A percentile compares a stretch with the other conserved stretches of the same genome.
These are phyloP conservation scores for Tripterygium wilfordii DNA, from an alignment of 177 flowering plant species.

Conservation along the genomic window DNA sequence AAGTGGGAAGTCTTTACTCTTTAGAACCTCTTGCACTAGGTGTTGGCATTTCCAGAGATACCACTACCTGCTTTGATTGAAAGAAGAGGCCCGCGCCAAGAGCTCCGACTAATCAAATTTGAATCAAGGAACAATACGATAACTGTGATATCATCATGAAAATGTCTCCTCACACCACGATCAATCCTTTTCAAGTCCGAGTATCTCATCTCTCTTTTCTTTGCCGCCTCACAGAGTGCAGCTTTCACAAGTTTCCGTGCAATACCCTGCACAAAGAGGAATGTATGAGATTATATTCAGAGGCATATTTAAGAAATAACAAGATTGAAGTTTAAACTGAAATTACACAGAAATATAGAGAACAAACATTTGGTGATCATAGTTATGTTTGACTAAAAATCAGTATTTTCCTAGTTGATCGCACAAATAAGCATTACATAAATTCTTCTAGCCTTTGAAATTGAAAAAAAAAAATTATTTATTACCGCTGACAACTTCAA, in stretches of 20 bases:
- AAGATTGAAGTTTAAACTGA: background rate
- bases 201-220: constrained; percentile 86
- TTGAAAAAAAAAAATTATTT: no score
- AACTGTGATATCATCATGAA: constrained; percentile 89
- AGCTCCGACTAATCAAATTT: constrained; percentile 38
- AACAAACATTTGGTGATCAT: background rate
- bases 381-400: no score
- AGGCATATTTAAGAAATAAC: background rate
- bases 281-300: background rate
- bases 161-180: constrained; percentile 86
- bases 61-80: constrained; percentile 50
- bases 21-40: constrained; percentile 14
- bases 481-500: no score
- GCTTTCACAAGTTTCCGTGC: constrained; percentile 72
- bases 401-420: no score
- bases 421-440: no score
- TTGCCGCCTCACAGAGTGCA: constrained; percentile 78
- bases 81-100: constrained; percentile 28
- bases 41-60: constrained; percentile 5
- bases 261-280: constrained; percentile 49
- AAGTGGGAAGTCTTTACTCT: constrained; percentile 4
- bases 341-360: no score
- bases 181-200: constrained; percentile 86
- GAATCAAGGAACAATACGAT: constrained; percentile 68
- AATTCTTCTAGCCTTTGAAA: no score